phyloP scores from a whole-genome alignment of 495 filamentous ascomycete genomes.

The Opeltia flavorubescens region DNA sequence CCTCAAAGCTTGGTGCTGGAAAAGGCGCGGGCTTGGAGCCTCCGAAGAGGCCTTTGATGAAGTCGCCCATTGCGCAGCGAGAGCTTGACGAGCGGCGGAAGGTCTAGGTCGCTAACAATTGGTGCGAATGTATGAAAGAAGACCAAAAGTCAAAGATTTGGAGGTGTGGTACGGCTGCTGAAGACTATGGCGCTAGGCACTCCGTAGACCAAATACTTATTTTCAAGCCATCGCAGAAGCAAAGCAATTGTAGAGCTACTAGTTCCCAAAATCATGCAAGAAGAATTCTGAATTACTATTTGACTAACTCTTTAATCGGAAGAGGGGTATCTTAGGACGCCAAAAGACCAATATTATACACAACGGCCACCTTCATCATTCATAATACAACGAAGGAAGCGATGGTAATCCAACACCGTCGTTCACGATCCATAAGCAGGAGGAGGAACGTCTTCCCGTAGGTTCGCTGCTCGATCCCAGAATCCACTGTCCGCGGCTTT shows the following conservation, averaged over 20 bases:
- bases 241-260: no score
- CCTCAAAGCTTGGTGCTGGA: conserved; percentile 26
- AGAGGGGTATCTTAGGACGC: not conserved
- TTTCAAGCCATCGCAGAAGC: no score
- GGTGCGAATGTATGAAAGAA: no score
- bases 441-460: conserved; percentile 41
- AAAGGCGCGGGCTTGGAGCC: conserved; percentile 28
- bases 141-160: no score
- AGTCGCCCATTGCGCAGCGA: conserved; percentile 49
- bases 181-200: no score
- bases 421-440: conserved; percentile 42
- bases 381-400: not conserved
- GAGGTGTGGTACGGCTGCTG: no score
- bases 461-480: conserved; percentile 34
- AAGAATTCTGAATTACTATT: not conserved
- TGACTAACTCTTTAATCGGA: not conserved
- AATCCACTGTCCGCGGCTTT: conserved; percentile 33
- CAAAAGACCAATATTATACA: not conserved
- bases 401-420: not conserved
- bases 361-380: not conserved
- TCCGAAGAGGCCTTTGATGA: conserved; percentile 42
- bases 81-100: no score
- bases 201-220: no score
- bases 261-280: no score
- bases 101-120: no score